phyloP scores from a whole-genome alignment of 768 basidiomycete genomes.

The Cyclocybe cylindracea region DNA sequence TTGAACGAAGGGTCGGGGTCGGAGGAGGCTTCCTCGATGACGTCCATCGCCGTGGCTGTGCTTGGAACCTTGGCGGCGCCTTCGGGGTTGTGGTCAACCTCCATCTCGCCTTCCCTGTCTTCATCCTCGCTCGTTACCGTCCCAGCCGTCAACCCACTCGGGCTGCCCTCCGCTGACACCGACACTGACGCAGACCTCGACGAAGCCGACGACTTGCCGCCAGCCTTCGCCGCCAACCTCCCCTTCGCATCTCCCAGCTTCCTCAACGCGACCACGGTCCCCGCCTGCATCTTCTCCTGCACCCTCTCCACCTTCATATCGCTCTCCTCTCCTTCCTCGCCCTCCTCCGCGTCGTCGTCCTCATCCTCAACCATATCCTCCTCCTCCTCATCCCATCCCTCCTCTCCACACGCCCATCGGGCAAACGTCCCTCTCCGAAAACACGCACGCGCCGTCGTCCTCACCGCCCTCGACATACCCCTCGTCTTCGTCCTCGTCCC shows the following conservation, averaged over 20 bases:
- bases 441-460: conserved; percentile 19
- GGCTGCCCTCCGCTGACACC: neutral
- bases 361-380: conserved; percentile 17
- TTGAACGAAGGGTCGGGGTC: conserved; percentile 39
- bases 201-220: conserved; percentile 4
- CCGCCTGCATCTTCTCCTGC: conserved; percentile 14
- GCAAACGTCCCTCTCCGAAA: conserved; percentile 23
- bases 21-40: conserved; percentile 28
- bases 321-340: conserved; percentile 13
- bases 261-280: conserved; percentile 9
- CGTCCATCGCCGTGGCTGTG: too few relatives aligned
- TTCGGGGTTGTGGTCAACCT: conserved; percentile 17
- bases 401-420: conserved; percentile 20
- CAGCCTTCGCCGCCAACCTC: neutral
- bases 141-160: conserved; percentile 1
- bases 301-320: conserved; percentile 15
- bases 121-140: conserved; percentile 9
- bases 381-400: conserved; percentile 10
- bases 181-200: neutral
- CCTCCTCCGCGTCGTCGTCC: conserved; percentile 18
- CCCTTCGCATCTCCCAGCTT: neutral
- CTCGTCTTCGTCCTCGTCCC: too few relatives aligned
- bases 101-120: conserved; percentile 34
- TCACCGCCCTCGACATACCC: too few relatives aligned
- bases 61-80: too few relatives aligned